These are phyloP conservation scores for Allium cepa DNA, from an alignment of 106 monocot species.

Conservation along the genomic window DNA sequence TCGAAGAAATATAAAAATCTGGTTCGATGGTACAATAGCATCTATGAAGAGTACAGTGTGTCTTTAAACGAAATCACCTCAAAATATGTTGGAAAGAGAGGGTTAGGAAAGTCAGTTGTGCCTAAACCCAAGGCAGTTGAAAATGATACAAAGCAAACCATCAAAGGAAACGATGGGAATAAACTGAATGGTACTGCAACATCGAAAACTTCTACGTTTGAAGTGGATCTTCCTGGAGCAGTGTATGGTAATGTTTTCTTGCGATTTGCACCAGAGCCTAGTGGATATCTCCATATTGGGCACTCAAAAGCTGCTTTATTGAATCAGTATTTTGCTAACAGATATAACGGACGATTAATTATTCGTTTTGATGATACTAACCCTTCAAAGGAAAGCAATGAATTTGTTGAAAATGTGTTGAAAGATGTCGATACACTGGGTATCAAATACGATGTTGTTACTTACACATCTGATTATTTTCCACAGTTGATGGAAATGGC, in stretches of 20 bases:
- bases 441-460: slow-evolving; percentile 72
- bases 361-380: slow-evolving; percentile 98
- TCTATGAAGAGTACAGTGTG: slow-evolving; percentile 37
- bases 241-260: slow-evolving; percentile 79
- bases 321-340: slow-evolving; percentile 86
- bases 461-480: slow-evolving; percentile 91
- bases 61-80: slow-evolving; percentile 56
- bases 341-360: slow-evolving; percentile 62
- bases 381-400: slow-evolving; percentile 94
- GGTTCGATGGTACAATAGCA: slow-evolving; percentile 76
- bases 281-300: slow-evolving; percentile 96
- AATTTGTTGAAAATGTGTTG: slow-evolving; percentile 90
- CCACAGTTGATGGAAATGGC: slow-evolving; percentile 74
- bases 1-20: slow-evolving; percentile 76
- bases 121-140: slow-evolving; percentile 28
- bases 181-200: slow-evolving; percentile 13
- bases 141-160: slow-evolving; percentile 1
- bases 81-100: slow-evolving; percentile 86
- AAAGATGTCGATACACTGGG: slow-evolving; percentile 81
- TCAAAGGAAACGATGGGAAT: slow-evolving; percentile 16
- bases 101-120: slow-evolving; percentile 63
- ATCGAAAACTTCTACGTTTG: slow-evolving; percentile 32
- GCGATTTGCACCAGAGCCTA: slow-evolving; percentile 97
- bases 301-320: slow-evolving; percentile 91
- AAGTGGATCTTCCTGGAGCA: slow-evolving; percentile 92